Conservation (phyloP, 1,284 basidiomycete genomes). For the Meira nashicola region DNA sequence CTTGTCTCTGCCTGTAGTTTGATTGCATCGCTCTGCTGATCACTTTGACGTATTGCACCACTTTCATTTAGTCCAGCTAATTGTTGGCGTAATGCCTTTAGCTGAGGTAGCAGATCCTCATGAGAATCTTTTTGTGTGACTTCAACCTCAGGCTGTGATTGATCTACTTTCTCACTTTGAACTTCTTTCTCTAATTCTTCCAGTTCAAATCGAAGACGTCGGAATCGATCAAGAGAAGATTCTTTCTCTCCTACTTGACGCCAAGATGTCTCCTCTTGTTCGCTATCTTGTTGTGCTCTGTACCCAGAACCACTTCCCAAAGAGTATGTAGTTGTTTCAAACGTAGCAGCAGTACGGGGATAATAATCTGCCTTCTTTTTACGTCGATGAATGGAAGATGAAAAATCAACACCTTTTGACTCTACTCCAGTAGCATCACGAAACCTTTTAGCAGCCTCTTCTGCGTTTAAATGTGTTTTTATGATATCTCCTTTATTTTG, state of each 20-base stretch:
- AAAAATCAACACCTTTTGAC: conserved; percentile 9
- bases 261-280: background rate
- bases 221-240: conserved; percentile 54
- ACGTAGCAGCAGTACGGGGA: conserved; percentile 1
- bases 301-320: conserved; percentile 8
- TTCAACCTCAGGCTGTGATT: conserved; percentile 6
- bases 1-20: conserved; percentile 1
- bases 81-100: conserved; percentile 16
- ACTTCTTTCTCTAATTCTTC: conserved; percentile 56
- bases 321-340: conserved; percentile 18
- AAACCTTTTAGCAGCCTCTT: conserved; percentile 14
- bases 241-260: conserved; percentile 32
- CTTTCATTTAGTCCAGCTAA: too few relatives aligned
- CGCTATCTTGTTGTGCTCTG: conserved; percentile 13
- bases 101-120: conserved; percentile 38
- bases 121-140: conserved; percentile 26
- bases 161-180: conserved; percentile 9
- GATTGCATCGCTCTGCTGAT: too few relatives aligned
- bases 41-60: too few relatives aligned
- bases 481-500: conserved; percentile 8
- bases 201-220: conserved; percentile 56
- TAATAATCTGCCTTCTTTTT: background rate
- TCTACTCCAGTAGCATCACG: conserved; percentile 13
- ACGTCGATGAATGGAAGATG: conserved; percentile 2
- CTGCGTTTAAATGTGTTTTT: conserved; percentile 1